These are phyloP conservation scores for Paracorniculantispora psalliotae DNA, from an alignment of 2,329 filamentous ascomycete genomes.

Conservation along the genomic window DNA sequence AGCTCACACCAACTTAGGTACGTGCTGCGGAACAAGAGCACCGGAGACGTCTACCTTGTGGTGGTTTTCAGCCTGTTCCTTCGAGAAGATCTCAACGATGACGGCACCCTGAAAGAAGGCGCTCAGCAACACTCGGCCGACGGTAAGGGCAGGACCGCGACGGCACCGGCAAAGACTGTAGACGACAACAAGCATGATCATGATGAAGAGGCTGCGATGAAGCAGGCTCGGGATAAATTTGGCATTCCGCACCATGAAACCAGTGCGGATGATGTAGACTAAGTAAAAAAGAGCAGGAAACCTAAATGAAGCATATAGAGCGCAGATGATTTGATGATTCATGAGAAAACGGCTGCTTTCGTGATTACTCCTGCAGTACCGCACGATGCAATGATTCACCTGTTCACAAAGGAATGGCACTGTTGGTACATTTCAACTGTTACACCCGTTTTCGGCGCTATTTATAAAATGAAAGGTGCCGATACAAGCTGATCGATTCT, in stretches of 20 bases:
- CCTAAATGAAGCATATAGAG: not conserved
- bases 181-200: slow-evolving; percentile 21
- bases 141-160: slow-evolving; percentile 8
- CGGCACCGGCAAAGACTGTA: not conserved
- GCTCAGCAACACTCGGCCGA: slow-evolving; percentile 27
- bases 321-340: no score
- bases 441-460: not conserved
- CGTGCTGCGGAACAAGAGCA: slow-evolving; percentile 76
- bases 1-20: slow-evolving; percentile 87
- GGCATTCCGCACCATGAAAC: slow-evolving; percentile 26
- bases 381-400: no score
- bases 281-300: not conserved
- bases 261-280: slow-evolving; percentile 42
- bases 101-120: slow-evolving; percentile 47
- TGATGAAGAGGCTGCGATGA: slow-evolving; percentile 32
- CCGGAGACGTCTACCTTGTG: slow-evolving; percentile 71
- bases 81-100: slow-evolving; percentile 58
- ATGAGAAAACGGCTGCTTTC: no score
- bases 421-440: no score
- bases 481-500: not conserved
- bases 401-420: no score
- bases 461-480: not conserved
- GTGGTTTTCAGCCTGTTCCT: slow-evolving; percentile 74
- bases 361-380: no score
- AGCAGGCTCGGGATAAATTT: slow-evolving; percentile 35